Evolutionary conservation across 495 filamentous ascomycete genomes (phyloP).

Genomic region (Cudoniella acicularis): DNA sequence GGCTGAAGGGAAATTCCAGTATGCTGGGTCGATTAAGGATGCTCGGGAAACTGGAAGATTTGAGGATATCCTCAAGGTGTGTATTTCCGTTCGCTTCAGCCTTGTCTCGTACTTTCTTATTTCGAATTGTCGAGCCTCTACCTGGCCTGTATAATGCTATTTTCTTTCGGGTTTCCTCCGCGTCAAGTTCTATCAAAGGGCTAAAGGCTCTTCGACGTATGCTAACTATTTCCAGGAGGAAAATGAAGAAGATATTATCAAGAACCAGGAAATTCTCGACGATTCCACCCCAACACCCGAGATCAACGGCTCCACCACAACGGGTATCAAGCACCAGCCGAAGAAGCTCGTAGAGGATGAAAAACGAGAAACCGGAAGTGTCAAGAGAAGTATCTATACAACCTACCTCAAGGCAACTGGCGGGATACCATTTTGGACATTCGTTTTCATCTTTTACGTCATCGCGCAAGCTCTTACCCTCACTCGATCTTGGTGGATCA

Average conservation of each 20-base stretch:
- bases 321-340: constrained; percentile 31
- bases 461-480: constrained; percentile 35
- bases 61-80: constrained; percentile 19
- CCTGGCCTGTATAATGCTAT: too few species aligned
- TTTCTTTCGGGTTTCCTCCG: too few species aligned
- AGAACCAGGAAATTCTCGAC: not conserved
- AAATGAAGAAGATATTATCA: not conserved
- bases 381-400: constrained; percentile 59
- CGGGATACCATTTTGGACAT: constrained; percentile 57
- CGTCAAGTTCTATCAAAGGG: too few species aligned
- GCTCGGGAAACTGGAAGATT: constrained; percentile 46
- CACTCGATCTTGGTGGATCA: constrained; percentile 42
- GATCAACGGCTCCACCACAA: constrained; percentile 33
- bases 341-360: constrained; percentile 77
- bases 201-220: too few species aligned
- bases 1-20: constrained; percentile 55
- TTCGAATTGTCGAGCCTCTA: too few species aligned
- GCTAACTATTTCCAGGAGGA: not conserved
- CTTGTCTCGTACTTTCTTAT: too few species aligned
- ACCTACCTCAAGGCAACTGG: constrained; percentile 64
- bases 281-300: constrained; percentile 17
- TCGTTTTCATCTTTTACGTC: constrained; percentile 49
- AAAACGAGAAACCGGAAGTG: constrained; percentile 58
- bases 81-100: not conserved
- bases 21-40: constrained; percentile 50